phyloP scores from a whole-genome alignment of 345 rosid species.

The Aquilaria yunnanensis region DNA sequence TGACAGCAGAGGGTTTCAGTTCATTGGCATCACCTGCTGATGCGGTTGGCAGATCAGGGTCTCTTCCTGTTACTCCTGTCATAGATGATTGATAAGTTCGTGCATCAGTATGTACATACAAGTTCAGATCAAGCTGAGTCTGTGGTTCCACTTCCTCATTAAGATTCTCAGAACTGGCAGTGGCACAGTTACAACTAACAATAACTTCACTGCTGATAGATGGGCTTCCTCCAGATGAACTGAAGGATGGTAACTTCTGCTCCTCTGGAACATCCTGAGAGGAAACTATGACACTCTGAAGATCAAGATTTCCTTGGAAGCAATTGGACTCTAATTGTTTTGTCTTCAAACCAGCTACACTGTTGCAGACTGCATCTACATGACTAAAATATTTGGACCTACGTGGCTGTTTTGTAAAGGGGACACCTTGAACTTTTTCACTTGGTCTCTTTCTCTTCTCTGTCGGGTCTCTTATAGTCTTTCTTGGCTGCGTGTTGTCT shows the following conservation, averaged over 20 bases:
- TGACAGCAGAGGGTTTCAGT: constrained; percentile 6
- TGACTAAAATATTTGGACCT: constrained; percentile 18
- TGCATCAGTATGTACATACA: constrained; percentile 11
- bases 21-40: constrained; percentile 9
- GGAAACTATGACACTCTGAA: constrained; percentile 7
- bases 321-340: constrained; percentile 20
- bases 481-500: constrained; percentile 12
- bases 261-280: constrained; percentile 16
- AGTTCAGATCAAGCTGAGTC: constrained; percentile 15
- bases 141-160: constrained; percentile 20
- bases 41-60: background rate
- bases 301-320: constrained; percentile 9
- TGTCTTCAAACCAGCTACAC: constrained; percentile 5
- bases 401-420: constrained; percentile 18
- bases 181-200: constrained; percentile 12
- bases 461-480: constrained; percentile 15
- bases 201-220: constrained; percentile 14
- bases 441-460: constrained; percentile 17
- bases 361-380: constrained; percentile 12
- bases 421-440: constrained; percentile 15
- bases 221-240: constrained; percentile 20
- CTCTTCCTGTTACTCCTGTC: background rate
- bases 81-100: constrained; percentile 14
- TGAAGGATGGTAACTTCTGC: constrained; percentile 22
- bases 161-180: constrained; percentile 8